Percentiles rank a stretch among this genome's conserved stretches.
phyloP scores from a whole-genome alignment of 2,329 filamentous ascomycete genomes.

The Hypoxylon sp. region DNA sequence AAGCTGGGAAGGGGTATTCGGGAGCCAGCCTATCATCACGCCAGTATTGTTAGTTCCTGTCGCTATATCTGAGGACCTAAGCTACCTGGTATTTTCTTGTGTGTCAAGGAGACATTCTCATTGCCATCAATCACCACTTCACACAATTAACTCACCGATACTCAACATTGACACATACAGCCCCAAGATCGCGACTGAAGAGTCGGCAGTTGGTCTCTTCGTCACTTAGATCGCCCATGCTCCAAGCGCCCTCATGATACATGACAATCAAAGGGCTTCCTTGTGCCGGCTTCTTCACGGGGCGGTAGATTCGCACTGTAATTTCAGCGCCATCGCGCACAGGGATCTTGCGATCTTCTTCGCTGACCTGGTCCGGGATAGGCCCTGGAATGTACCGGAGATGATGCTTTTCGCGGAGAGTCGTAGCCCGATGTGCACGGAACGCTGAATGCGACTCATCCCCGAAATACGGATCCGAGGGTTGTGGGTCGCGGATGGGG shows the following conservation, averaged over 20 bases:
- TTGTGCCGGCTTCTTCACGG: conserved; percentile 34
- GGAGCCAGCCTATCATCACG: conserved; percentile 57
- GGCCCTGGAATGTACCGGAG: conserved; percentile 50
- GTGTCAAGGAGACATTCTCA: too few species aligned
- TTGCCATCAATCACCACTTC: background rate
- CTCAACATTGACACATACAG: conserved; percentile 60
- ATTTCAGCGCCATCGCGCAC: conserved; percentile 56
- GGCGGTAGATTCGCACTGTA: conserved; percentile 54
- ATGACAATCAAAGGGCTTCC: conserved; percentile 54
- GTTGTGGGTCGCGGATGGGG: conserved; percentile 45
- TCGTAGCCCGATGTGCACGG: conserved; percentile 48
- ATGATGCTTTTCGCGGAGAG: conserved; percentile 50
- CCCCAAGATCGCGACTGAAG: conserved; percentile 55
- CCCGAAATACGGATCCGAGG: conserved; percentile 48
- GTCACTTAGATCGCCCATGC: conserved; percentile 55
- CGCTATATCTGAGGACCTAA: background rate
- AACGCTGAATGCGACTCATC: conserved; percentile 38
- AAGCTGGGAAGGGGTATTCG: conserved; percentile 62
- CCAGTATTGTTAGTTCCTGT: conserved; percentile 3
- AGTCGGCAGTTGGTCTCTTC: conserved; percentile 54
- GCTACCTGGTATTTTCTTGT: too few species aligned
- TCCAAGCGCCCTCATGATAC: conserved; percentile 57
- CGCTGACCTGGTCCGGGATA: conserved; percentile 49
- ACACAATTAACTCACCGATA: conserved; percentile 54
- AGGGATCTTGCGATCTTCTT: conserved; percentile 53